Conservation (phyloP, 1,284 basidiomycete genomes). For the Malassezia pachydermatis region DNA sequence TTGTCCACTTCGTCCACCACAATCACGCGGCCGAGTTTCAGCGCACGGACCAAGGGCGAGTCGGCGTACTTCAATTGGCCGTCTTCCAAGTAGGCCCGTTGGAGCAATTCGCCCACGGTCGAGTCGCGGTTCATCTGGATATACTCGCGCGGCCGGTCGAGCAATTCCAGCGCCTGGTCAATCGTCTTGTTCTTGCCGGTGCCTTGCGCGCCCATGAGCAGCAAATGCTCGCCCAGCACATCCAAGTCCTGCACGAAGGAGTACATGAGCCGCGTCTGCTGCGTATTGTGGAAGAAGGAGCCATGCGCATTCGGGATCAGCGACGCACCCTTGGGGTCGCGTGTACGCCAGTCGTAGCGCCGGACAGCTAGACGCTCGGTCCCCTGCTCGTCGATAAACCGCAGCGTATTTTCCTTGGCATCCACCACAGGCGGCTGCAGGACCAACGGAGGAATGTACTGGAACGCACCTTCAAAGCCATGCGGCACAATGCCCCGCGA, state of each 20-base stretch:
- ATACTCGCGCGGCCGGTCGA: conserved; percentile 48
- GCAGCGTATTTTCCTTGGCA: conserved; percentile 14
- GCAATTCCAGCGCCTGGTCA: conserved; percentile 46
- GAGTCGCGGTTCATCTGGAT: conserved; percentile 49
- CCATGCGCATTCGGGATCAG: conserved; percentile 42
- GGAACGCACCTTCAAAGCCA: conserved; percentile 36
- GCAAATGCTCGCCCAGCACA: conserved; percentile 43
- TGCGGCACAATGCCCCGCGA: conserved; percentile 35
- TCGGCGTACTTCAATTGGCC: conserved; percentile 46
- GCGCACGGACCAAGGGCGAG: conserved; percentile 46
- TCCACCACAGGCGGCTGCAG: conserved; percentile 22
- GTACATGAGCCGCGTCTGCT: conserved; percentile 42
- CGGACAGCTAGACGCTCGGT: conserved; percentile 24
- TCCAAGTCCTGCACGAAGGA: conserved; percentile 47
- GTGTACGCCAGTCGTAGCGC: conserved; percentile 30
- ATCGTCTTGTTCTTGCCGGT: conserved; percentile 50
- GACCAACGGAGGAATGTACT: conserved; percentile 25
- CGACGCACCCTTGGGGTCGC: conserved; percentile 40
- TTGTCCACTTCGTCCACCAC: conserved; percentile 50
- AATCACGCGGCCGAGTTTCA: conserved; percentile 46
- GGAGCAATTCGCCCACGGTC: conserved; percentile 39
- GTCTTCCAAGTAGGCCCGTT: conserved; percentile 41
- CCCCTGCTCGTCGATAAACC: conserved; percentile 26
- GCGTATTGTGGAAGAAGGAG: conserved; percentile 47
- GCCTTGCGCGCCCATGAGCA: conserved; percentile 49